phyloP scores from a whole-genome alignment of 1,284 basidiomycete genomes.

The Moniliophthora roreri region DNA sequence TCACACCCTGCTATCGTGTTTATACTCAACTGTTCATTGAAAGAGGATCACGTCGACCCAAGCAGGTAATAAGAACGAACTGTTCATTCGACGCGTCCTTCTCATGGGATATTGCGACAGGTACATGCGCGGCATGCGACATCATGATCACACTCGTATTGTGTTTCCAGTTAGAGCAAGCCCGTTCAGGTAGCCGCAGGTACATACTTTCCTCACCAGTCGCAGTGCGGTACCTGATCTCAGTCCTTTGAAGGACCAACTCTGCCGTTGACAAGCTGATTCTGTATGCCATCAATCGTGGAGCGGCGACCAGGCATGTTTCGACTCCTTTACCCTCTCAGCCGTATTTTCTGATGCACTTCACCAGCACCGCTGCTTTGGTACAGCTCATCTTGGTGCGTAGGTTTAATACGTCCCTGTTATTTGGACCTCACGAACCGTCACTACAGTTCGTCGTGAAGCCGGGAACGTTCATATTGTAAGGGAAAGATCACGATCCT shows the following conservation, averaged over 20 bases:
- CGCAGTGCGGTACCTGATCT: background rate
- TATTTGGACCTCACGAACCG: background rate
- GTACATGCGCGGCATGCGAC: conserved; percentile 1
- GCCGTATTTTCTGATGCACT: background rate
- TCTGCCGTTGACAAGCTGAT: conserved; percentile 7
- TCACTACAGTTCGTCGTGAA: background rate
- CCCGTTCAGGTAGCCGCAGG: background rate
- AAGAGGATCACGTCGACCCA: background rate
- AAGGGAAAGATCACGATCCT: background rate
- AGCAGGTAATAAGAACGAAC: background rate
- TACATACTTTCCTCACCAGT: background rate
- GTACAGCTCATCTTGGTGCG: background rate
- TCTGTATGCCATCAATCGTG: conserved; percentile 6
- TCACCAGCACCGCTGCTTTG: background rate
- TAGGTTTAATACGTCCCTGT: background rate
- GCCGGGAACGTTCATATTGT: conserved; percentile 6
- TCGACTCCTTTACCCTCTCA: background rate
- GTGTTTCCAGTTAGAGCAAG: background rate
- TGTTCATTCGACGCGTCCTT: background rate
- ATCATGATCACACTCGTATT: conserved; percentile 2
- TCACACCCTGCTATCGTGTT: background rate
- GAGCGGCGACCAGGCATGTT: conserved; percentile 3
- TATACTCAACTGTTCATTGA: background rate
- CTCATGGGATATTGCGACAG: background rate
- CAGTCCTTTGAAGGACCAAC: conserved; percentile 4